Conservation (phyloP, 192 early-diverging fungal genomes). For the Physocladia obscura region DNA sequence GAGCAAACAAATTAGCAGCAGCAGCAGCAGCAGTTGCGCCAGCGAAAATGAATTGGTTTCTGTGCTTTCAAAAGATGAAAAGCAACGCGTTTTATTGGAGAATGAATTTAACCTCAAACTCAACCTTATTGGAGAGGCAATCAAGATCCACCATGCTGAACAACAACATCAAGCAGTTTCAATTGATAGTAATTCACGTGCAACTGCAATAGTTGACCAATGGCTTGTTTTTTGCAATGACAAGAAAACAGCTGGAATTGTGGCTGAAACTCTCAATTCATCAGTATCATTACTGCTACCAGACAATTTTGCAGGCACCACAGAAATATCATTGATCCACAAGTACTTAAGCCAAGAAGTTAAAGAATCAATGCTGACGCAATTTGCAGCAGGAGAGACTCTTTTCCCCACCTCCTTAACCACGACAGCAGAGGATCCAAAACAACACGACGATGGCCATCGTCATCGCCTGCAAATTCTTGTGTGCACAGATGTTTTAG, state of each 20-base stretch:
- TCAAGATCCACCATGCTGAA: conserved; percentile 43
- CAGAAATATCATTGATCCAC: no score
- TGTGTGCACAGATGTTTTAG: conserved; percentile 83
- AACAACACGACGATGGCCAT: no score
- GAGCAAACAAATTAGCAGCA: conserved; percentile 70
- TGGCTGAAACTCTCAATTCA: background rate
- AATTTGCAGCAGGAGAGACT: background rate
- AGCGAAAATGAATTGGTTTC: no score
- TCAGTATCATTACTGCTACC: conserved; percentile 2
- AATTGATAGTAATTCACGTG: no score
- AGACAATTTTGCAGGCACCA: no score
- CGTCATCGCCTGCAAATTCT: conserved; percentile 41
- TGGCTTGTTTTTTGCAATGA: conserved; percentile 85
- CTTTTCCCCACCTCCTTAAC: background rate
- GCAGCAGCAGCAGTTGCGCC: conserved; percentile 63
- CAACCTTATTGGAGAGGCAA: conserved; percentile 68
- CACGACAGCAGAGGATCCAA: no score
- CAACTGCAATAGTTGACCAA: no score
- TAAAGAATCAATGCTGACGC: no score
- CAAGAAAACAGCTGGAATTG: conserved; percentile 27
- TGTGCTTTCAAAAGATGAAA: no score
- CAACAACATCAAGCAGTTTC: no score
- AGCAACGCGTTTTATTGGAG: no score
- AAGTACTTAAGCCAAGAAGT: no score
- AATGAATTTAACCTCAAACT: conserved; percentile 66